Conservation (phyloP, 73 alveolate species). For the Paramecium biaurelia region DNA sequence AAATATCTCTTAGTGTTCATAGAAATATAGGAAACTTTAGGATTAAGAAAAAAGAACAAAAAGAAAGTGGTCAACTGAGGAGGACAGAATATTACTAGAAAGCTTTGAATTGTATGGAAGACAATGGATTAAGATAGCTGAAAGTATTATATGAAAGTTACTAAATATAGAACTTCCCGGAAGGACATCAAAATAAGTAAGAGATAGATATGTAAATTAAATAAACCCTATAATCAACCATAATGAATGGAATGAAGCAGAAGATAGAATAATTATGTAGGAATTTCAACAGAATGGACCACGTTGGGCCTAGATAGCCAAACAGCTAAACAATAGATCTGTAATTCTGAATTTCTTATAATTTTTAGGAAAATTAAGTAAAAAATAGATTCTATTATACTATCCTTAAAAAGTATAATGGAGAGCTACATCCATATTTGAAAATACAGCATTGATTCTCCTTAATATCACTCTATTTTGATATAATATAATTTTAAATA, state of each 20-base stretch:
- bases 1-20: slow-evolving; percentile 11
- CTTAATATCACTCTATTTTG: background rate
- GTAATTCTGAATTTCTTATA: background rate
- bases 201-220: slow-evolving; percentile 98
- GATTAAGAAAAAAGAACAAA: slow-evolving; percentile 21
- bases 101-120: background rate
- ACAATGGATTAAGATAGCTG: slow-evolving; percentile 12
- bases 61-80: background rate
- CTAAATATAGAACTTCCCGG: background rate
- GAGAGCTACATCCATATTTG: slow-evolving; percentile 12
- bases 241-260: slow-evolving; percentile 89
- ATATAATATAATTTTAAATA: background rate
- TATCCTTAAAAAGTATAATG: background rate
- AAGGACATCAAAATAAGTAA: slow-evolving; percentile 93
- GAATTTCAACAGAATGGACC: background rate
- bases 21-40: slow-evolving; percentile 12
- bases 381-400: slow-evolving; percentile 18
- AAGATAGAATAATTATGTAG: slow-evolving; percentile 69
- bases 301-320: background rate
- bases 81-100: background rate
- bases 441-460: background rate
- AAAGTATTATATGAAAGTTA: background rate
- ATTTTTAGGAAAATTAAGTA: slow-evolving; percentile 15
- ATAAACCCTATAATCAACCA: slow-evolving; percentile 91
- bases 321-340: background rate